Base-by-base conservation (phyloP, 176 grass and related monocot genomes). In the Pharus latifolius region DNA sequence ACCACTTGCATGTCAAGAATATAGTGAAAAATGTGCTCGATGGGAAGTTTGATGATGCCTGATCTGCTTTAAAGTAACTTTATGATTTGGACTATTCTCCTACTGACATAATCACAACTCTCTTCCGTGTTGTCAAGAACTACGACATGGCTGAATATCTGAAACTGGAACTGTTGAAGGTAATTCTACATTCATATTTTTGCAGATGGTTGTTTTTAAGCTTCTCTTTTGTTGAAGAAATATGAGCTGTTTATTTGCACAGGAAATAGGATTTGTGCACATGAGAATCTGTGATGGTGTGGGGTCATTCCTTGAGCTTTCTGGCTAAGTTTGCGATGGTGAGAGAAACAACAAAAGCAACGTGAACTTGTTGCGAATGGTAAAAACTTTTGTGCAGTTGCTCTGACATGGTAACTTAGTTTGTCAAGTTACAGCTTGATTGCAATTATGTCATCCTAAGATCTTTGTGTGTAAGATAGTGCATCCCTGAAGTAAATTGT, bases 221-320 rank as follows among this genome's bases (percentile, higher is more conserved):
- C 12, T 27, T 53, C 1, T 60, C 33, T 41, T 20, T 11, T 1
- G 54, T 18, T 20, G 14, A 63, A 61, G 54, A 22, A 63, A 33
- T 46, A 6, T 53, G 48, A n/a, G 59, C 5, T 85, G 30, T 42
- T 63, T 63, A 9, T 75, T 24, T 50, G 4, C 7, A 2, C 73
- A 99, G 95, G 90, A 91, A 80, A 91, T 87, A 0, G 87, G 90
- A 88, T 99, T 99, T 88, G 96, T 84, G 0, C 96, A 91, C 81
- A 99, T 99, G 96, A 91, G 90, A 86, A 99, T 94, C 56, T 99
- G 90, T 48, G 96, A 99, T 84, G 95, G 90, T 50, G 95, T 99
- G 24, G 90, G 90, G 19, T 94, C 95, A 17, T 86, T 83, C n/a
- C n/a, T n/a, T 65, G 90, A 94, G 76, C 82, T 99, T 64, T 99